Evolutionary conservation across 2,329 filamentous ascomycete species (phyloP), one percentile per base, ranked within the genome.

Genomic region (Fusarium devonianum): DNA sequence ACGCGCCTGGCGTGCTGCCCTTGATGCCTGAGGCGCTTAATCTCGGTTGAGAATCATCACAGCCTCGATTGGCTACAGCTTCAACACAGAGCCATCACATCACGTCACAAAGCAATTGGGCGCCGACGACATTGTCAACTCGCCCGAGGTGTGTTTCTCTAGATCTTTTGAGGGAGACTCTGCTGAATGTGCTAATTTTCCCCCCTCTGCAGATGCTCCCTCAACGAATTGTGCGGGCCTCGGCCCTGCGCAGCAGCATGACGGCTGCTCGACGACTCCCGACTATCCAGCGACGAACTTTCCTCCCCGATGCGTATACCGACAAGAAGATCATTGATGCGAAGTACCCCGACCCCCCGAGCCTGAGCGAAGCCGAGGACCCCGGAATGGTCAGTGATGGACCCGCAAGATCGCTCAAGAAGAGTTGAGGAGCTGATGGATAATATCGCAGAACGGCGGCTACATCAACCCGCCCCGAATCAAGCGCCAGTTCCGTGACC

Each of bases 401-500:
- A 35, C 8, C 12, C 22, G 35, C 39, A 44, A 32, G 38, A 16
- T 22, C 16, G 17, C n/a, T 39, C 32, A 42, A 36, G 35, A 51
- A 26, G 40, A 52, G 18, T 37, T 35, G 40, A 37, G 34, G 23
- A 44, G 53, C 62, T 68, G 53, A 68, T 61, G 58, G 38, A 66
- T 52, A 60, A 59, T 55, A 44, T 60, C 56, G 51, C 70, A 92
- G 89, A 95, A 92, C 73, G 90, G 90, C 68, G 88, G 88, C 73
- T 94, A 91, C 73, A 82, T 89, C 69, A 91, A 92, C 75, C 89
- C 90, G 49, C 84, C 86, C 11, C 75, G 81, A 44, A 78, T 93
- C 74, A 97, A 96, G 81, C 89, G 93, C 64, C 87, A 92, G 73
- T 89, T 91, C 77, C 90, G 94, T 71, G 94, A 97, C 73, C 94